Percentiles rank a stretch among this genome's conserved stretches.
Conservation (phyloP, 257 asterid genomes). For the Fraxinus anomala region DNA sequence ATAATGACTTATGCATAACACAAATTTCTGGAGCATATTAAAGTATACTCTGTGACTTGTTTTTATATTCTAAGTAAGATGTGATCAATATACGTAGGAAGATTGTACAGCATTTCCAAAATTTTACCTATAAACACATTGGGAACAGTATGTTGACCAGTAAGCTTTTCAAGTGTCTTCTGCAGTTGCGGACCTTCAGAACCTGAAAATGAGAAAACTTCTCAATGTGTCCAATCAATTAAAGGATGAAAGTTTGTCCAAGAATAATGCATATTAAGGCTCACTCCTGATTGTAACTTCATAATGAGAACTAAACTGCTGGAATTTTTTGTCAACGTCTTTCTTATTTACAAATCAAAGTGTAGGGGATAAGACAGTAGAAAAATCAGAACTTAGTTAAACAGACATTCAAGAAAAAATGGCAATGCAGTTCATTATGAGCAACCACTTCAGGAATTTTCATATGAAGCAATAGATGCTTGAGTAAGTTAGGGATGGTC, state of each 20-base stretch:
- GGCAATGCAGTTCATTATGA: neutral
- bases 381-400: conserved; percentile 4
- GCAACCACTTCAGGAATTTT: neutral
- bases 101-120: conserved; percentile 4
- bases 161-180: conserved; percentile 71
- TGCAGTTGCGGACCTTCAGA: conserved; percentile 78
- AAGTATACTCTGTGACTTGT: neutral
- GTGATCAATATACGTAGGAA: neutral
- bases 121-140: conserved; percentile 87
- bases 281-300: neutral
- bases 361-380: conserved; percentile 7
- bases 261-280: neutral
- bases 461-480: neutral
- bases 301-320: neutral
- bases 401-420: neutral
- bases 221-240: neutral
- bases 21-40: neutral
- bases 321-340: neutral
- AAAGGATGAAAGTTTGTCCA: neutral
- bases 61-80: neutral
- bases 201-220: conserved; percentile 50
- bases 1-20: neutral
- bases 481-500: neutral
- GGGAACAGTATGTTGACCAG: conserved; percentile 93
- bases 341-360: neutral